Percentiles rank a stretch among this genome's conserved stretches.
Conservation (phyloP, 495 filamentous ascomycete species). For the Hypoxylon fuscum region DNA sequence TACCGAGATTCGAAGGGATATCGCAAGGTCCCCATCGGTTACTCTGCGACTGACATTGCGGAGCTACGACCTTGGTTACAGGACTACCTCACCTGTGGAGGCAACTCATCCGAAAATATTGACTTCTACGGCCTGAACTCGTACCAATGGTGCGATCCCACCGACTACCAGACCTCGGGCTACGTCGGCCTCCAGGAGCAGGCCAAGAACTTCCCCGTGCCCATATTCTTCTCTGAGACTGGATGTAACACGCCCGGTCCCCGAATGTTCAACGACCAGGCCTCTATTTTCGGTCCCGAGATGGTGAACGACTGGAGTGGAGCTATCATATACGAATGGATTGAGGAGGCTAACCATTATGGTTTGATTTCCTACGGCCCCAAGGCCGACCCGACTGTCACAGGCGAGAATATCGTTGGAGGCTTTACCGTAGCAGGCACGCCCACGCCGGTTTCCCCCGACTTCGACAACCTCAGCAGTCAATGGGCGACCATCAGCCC, state of each 20-base stretch:
- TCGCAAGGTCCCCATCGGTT: conserved; percentile 84
- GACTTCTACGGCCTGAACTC: conserved; percentile 90
- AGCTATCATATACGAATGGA: conserved; percentile 89
- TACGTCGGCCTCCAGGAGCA: conserved; percentile 70
- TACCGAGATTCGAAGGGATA: conserved; percentile 82
- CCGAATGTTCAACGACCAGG: conserved; percentile 79
- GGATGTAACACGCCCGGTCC: conserved; percentile 75
- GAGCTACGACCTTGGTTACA: conserved; percentile 85
- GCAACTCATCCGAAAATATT: conserved; percentile 71
- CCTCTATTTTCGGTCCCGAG: conserved; percentile 73
- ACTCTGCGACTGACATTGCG: conserved; percentile 89
- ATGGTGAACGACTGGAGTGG: conserved; percentile 85
- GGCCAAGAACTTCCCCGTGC: conserved; percentile 66
- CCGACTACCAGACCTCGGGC: conserved; percentile 70
- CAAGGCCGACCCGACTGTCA: conserved; percentile 54
- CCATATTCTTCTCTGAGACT: conserved; percentile 88
- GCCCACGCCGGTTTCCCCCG: conserved; percentile 76
- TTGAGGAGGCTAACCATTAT: conserved; percentile 85
- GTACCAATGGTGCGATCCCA: conserved; percentile 86
- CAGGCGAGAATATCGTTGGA: conserved; percentile 63
- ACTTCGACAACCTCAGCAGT: conserved; percentile 78
- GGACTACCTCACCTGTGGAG: conserved; percentile 84
- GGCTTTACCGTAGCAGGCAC: conserved; percentile 76
- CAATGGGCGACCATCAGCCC: conserved; percentile 80
- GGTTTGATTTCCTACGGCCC: conserved; percentile 83